Evolutionary conservation across 129 eudicot species (phyloP).

Genomic region (Saussurea involucrata): DNA sequence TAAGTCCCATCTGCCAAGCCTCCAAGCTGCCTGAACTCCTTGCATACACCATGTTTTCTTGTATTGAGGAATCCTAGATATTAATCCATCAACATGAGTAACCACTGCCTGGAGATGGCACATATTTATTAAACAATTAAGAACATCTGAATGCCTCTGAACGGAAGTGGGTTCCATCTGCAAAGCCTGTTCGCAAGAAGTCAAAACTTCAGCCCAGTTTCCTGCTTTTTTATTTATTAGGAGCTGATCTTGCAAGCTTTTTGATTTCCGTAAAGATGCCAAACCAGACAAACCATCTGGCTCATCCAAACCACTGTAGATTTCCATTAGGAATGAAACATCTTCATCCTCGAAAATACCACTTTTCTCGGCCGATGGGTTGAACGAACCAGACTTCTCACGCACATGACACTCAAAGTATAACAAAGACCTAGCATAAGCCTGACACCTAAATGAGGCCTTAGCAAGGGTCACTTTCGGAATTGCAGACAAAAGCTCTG

Average conservation of each 20-base stretch:
- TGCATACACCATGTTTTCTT: conserved; percentile 99
- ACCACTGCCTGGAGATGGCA: conserved; percentile 94
- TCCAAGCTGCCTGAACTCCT: conserved; percentile 99
- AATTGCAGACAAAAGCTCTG: conserved; percentile 84
- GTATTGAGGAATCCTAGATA: conserved; percentile 79
- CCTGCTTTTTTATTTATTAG: conserved; percentile 89
- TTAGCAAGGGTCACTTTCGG: conserved; percentile 87
- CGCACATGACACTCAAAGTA: conserved; percentile 93
- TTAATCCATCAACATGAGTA: conserved; percentile 95
- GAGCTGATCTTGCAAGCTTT: conserved; percentile 84
- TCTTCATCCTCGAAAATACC: conserved; percentile 90
- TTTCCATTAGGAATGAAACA: conserved; percentile 84
- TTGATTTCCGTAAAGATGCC: conserved; percentile 84
- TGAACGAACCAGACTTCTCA: conserved; percentile 88
- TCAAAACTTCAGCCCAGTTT: conserved; percentile 98
- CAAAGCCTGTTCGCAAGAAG: conserved; percentile 95
- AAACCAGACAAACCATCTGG: conserved; percentile 95
- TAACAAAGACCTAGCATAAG: conserved; percentile 91
- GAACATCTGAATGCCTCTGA: conserved; percentile 93
- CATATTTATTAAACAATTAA: conserved; percentile 89
- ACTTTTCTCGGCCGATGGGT: conserved; percentile 83
- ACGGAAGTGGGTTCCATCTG: conserved; percentile 97
- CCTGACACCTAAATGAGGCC: conserved; percentile 97
- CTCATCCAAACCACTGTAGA: conserved; percentile 90
- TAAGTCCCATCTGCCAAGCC: conserved; percentile 98